Base-by-base conservation (phyloP, 2,329 filamentous ascomycete genomes). In the Aphanocladium album region DNA sequence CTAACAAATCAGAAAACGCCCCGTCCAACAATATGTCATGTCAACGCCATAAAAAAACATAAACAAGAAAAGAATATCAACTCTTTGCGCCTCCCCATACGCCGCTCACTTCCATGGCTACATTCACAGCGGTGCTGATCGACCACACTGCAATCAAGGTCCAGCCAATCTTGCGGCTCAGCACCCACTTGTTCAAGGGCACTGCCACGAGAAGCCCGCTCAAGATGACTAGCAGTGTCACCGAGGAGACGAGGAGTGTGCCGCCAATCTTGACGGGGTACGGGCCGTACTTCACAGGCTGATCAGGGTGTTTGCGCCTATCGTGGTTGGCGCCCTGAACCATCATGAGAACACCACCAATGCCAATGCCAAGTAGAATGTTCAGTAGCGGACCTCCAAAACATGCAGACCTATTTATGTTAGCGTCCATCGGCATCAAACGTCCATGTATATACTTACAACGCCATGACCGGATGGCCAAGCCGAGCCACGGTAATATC, bases 351-450 rank as follows among this genome's bases (percentile, higher is more conserved):
- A 91, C 83, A 17, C 95, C 95, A 27, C 89, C 90, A 4, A 98
- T 80, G n/a, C 95, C 95, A 57, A 99, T 93, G 0, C 95, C 95
- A 4, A 99, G 83, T 0, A 99, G 78, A 64, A 99, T 99, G 68
- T 99, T 99, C 45, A 99, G 83, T 91, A 99, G 93, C 0, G 95
- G 95, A 0, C 95, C 96, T n/a, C 95, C 95, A 72, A 99, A 97
- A 72, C 95, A 99, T 5, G 95, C 95, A 37, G 90, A 93, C 45
- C 83, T 85, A 63, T 62, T 43, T 2, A 25, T 54, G 21, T 59
- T 39, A 59, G 57, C 47, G 5, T 8, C 11, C 3, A 4, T 49
- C 30, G 5, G 3, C 12, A 11, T 30, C 19, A 11, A 4, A 12
- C 16, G 3, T 46, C 5, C n/a, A 5, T 14, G 25, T 7, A 45